These are phyloP conservation scores for Chloranthus sessilifolius DNA, from an alignment of 164 flowering plant genomes.

Conservation along the genomic window DNA sequence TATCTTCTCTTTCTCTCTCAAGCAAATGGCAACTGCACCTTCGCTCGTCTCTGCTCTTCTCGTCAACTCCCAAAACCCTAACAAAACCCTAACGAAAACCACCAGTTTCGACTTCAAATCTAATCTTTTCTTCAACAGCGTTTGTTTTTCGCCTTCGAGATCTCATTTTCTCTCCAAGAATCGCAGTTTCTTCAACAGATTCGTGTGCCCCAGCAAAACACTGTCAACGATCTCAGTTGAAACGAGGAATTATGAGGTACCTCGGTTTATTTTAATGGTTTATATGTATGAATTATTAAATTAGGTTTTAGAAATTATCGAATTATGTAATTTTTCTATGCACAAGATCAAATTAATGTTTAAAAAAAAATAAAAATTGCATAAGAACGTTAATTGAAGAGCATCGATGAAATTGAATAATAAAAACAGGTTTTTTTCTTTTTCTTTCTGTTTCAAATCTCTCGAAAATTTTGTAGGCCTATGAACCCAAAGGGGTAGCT, in stretches of 20 bases:
- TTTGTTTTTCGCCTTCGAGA: background rate
- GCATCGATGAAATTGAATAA: too few species aligned
- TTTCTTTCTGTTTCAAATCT: too few species aligned
- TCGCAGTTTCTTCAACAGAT: background rate
- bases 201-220: conserved; percentile 24
- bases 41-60: conserved; percentile 8
- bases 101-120: conserved; percentile 6
- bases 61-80: conserved; percentile 13
- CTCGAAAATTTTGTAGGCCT: too few species aligned
- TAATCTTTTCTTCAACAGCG: conserved; percentile 1
- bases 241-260: conserved; percentile 54
- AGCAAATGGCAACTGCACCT: conserved; percentile 3
- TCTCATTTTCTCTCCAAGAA: conserved; percentile 5
- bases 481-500: too few species aligned
- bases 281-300: background rate
- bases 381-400: too few species aligned
- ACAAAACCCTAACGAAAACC: conserved; percentile 8
- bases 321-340: background rate
- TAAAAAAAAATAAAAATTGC: background rate
- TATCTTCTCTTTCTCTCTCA: background rate
- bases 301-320: background rate
- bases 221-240: conserved; percentile 27
- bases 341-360: background rate
- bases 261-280: background rate
- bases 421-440: too few species aligned